phyloP scores from a whole-genome alignment of 2,329 filamentous ascomycete species.

The Rutstroemia sp. region DNA sequence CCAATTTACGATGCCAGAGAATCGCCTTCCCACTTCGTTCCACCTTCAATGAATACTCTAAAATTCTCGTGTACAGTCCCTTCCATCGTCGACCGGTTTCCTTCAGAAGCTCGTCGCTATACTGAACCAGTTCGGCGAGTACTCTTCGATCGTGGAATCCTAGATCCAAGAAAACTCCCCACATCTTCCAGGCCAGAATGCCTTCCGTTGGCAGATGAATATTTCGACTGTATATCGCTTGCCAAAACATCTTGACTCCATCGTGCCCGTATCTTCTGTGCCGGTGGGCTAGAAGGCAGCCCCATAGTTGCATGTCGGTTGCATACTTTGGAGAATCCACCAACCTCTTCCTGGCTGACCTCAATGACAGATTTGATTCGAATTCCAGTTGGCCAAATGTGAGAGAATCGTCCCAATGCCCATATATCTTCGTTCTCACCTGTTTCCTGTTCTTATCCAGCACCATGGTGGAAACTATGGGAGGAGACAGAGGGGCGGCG shows the following conservation, averaged over 20 bases:
- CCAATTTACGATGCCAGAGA: conserved; percentile 26
- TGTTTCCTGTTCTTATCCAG: background rate
- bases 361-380: conserved; percentile 25
- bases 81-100: conserved; percentile 30
- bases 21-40: conserved; percentile 15
- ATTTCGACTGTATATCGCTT: conserved; percentile 30
- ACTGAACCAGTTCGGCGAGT: conserved; percentile 31
- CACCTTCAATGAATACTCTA: conserved; percentile 33
- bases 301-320: conserved; percentile 33
- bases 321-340: conserved; percentile 27
- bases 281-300: conserved; percentile 33
- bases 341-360: conserved; percentile 19
- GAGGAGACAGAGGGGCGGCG: background rate
- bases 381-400: conserved; percentile 21
- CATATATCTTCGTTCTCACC: background rate
- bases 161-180: conserved; percentile 37
- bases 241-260: conserved; percentile 38
- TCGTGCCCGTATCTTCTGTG: conserved; percentile 33
- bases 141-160: conserved; percentile 29
- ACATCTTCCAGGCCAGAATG: conserved; percentile 35
- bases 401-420: conserved; percentile 12
- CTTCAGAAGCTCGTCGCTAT: conserved; percentile 35
- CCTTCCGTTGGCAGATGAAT: conserved; percentile 35
- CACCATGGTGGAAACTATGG: background rate
- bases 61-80: conserved; percentile 37